Evolutionary conservation across 129 eudicot species (phyloP), one percentile per base, ranked within the genome.

Genomic region (Smallanthus sonchifolius): DNA sequence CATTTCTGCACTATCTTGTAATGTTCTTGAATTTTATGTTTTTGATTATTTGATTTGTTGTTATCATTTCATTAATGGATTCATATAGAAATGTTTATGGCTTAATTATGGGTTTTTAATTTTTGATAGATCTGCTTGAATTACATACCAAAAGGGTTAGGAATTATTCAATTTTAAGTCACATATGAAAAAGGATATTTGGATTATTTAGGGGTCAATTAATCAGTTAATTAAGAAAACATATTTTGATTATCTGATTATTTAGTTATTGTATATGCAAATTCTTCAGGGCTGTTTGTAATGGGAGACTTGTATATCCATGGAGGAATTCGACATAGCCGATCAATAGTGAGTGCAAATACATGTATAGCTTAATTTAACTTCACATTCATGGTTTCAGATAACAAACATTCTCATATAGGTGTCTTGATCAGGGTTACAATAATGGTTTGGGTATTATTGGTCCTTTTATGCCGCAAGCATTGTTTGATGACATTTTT

Each of bases 401-500:
- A 47, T 61, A 47, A 16, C 43, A 68, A 70, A 70, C n/a, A 5
- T 17, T 78, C 81, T 83, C 71, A 56, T 47, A 65, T 73, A 49
- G 54, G 62, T 32, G 16, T 68, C 51, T 73, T 70, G 54, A 55
- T 72, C 80, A 82, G 82, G 95, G 76, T 71, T 75, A 64, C 57
- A 30, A 13, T 74, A 70, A 56, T 64, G 76, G 72, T 55, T 36
- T 71, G 56, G 81, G 81, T 32, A 44, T 72, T 62, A 44, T 51
- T 57, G 57, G 61, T 66, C 80, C 36, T 75, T 72, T 75, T 47
- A 54, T 24, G 71, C 70, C 74, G 15, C 76, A 80, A 69, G 69
- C 70, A 69, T 79, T 83, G 68, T 88, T 91, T 86, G 97, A 90
- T 72, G 96, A 85, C 62, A 72, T 85, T 54, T 86, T 93, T 75